Evolutionary conservation across 441 rosid genomes (phyloP), one percentile per base, ranked within the genome.

Genomic region (Dalechampia spathulata): DNA sequence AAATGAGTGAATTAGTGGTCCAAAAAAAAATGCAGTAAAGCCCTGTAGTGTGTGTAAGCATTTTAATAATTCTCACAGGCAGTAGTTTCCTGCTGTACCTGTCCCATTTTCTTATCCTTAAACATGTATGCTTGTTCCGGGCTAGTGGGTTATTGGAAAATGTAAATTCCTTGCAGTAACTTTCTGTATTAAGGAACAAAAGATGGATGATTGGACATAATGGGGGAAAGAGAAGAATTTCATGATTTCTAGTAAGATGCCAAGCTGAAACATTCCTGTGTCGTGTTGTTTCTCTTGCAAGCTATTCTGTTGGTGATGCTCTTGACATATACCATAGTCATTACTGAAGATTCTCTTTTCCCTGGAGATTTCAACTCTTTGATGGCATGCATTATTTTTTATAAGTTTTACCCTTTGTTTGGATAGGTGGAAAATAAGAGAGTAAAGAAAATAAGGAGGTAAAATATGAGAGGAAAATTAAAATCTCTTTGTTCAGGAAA

Each of bases 1-100:
- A 53, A 16, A 41, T 49, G 42, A 25, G 25, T 57, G 52, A 48
- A 21, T 42, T 52, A 11, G 75, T 66, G 75, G 72, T 71, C 72
- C 72, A 42, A 19, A n/a, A n/a, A n/a, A n/a, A n/a, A n/a, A 26
- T 49, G 25, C 42, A 34, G 17, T 36, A 39, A 53, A 30, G 56
- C 38, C 30, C 12, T 60, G 39, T 36, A 49, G 60, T 49, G 27
- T 32, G 38, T 50, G 43, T 42, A 41, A 51, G 40, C 21, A 20
- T 52, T 46, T 55, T 61, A 52, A 64, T 61, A 41, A 64, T n/a
- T n/a, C n/a, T 65, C 53, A 48, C 41, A 37, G 53, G 11, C 15
- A 54, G 55, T 60, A 12, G 37, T 37, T 44, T 25, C 42, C 36
- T 30, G 64, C 23, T 52, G 50, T 68, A 53, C 27, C 41, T 14